A percentile compares a stretch with the other conserved stretches of the same genome.
phyloP scores from a whole-genome alignment of 106 monocot genomes.

The Xerophyta viscosa region DNA sequence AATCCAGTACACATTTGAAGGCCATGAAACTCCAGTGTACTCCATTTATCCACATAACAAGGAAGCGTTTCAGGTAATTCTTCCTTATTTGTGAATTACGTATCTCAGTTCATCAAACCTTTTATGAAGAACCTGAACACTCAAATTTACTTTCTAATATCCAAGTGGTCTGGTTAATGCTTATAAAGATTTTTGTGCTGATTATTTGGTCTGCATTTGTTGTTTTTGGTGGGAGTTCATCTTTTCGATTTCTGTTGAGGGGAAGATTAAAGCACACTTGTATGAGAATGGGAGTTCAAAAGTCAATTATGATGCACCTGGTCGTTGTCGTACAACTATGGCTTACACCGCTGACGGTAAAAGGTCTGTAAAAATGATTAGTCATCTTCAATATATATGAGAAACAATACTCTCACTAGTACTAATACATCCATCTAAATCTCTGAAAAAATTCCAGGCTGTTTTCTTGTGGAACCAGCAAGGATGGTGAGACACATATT shows the following conservation, averaged over 20 bases:
- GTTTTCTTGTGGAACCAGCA: slow-evolving; percentile 89
- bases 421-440: too few relatives aligned
- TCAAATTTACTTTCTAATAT: slow-evolving; percentile 36
- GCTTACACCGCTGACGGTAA: slow-evolving; percentile 59
- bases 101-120: slow-evolving; percentile 15
- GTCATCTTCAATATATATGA: too few relatives aligned
- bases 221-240: too few relatives aligned
- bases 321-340: slow-evolving; percentile 60
- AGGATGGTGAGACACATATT: slow-evolving; percentile 66
- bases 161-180: slow-evolving; percentile 76
- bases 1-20: slow-evolving; percentile 38
- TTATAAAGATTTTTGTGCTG: slow-evolving; percentile 34
- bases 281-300: slow-evolving; percentile 53
- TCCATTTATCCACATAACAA: slow-evolving; percentile 55
- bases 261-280: slow-evolving; percentile 75
- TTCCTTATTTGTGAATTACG: slow-evolving; percentile 49
- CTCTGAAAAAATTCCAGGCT: too few relatives aligned
- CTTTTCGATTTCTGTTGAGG: slow-evolving; percentile 61
- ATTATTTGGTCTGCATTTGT: neutral
- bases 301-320: slow-evolving; percentile 71
- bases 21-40: slow-evolving; percentile 60
- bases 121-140: slow-evolving; percentile 35
- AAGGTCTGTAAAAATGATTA: slow-evolving; percentile 16
- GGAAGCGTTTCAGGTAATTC: slow-evolving; percentile 43
- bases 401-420: too few relatives aligned